Base-by-base conservation (phyloP, 1,139 yeast species). In the Kurtzmaniella quercitrusa region DNA sequence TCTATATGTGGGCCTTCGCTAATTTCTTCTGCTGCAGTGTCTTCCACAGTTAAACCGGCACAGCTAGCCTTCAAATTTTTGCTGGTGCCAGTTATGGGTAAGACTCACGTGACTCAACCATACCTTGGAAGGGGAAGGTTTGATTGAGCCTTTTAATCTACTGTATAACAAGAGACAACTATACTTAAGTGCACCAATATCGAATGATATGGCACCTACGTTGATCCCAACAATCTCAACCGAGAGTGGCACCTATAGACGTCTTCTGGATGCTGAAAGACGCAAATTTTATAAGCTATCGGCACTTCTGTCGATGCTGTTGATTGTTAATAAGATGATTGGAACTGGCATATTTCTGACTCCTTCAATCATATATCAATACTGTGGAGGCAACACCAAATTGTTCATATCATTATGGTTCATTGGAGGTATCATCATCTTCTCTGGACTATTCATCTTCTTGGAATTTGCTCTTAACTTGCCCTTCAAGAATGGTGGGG, bases 301-400 rank as follows among this genome's bases (percentile, higher is more conserved):
- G 3, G 53, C 60, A 1, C 41, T 57, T 25, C 55, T 60, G 43
- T 56, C 59, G 25, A 60, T 63, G 57, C 60, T 71, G 3, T 63
- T 75, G 27, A 73, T 74, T 37, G 71, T 73, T 46, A 75, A 75
- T 55, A 75, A 73, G 50, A 75, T 75, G 74, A 67, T 75, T 5
- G 80, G 80, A 0, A 75, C 80, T 0, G 80, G 79, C 1, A 73
- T 75, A 23, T 75, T 73, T 52, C 69, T 69, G 59, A 74, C 76
- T 14, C 80, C 80, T 0, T 65, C 77, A 1, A 66, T 75, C 38
- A 73, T 75, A 17, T 71, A 70, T 49, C 66, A 67, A 42, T 70
- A 70, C 46, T 60, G 73, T 39, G 60, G 67, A 38, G 79, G 79
- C 1, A 70, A 70, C 39, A 69, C 73, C 5, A 70, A 72, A 0